Base-by-base conservation (phyloP, 495 filamentous ascomycete genomes). In the Neurospora pannonica region DNA sequence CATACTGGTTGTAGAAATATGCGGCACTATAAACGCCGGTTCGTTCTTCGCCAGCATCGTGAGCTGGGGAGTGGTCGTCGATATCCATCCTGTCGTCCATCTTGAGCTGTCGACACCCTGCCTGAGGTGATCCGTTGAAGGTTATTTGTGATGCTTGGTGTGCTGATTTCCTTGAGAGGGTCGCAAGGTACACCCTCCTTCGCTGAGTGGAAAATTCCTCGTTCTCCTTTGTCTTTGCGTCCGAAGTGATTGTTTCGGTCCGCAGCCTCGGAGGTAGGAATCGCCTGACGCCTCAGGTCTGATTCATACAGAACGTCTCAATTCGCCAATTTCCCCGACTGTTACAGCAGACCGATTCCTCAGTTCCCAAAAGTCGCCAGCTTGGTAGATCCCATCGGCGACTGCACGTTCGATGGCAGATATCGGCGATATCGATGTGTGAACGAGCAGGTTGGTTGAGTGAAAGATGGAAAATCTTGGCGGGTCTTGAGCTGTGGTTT, bases 51-150 rank as follows among this genome's bases (percentile, higher is more conserved):
- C 31, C 62, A 38, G 10, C 48, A 73, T 48, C 21, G 13, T 71
- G 37, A 76, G 36, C 62, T 46, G 43, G 72, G 19, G 71, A 24
- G 37, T 69, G 34, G 9, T 31, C 46, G 48, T 80, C 78, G 71
- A 78, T 70, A 67, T 78, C 77, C 78, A 80, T 80, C 9, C 48
- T 39, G 40, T 71, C 36, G 34, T 72, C 71, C 77, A 79, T 79
- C n/a, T 67, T 73, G 62, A 24, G 34, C 17, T 13, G 24, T 3
- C 34, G 54, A 6, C 43, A 62, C 54, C 28, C 31, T 67, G 15
- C 28, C 28, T 34, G 54, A 67, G 0, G 13, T 67, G 54, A 9
- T 31, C 28, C 1, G 15, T 34, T 34, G 28, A 8, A 34, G 2
- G 3, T 28, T 60, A 17, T 60, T 4, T 15, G 11, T 1, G 6